Evolutionary conservation across 225 moss, liverwort and hornwort species (phyloP).

Genomic region (Antitrichia curtipendula): DNA sequence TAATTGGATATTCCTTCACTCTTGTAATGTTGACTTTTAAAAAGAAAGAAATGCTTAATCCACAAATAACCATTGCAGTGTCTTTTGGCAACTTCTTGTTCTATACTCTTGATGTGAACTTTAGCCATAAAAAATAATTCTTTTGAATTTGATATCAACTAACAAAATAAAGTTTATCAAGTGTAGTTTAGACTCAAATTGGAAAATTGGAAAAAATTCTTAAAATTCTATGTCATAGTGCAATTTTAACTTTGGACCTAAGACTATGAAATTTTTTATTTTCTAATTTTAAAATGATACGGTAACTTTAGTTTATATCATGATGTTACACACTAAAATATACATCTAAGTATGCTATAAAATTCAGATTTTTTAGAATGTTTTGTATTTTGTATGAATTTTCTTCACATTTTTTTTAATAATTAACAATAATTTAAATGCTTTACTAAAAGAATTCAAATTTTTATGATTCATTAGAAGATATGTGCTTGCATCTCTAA

Average conservation of each 20-base stretch:
- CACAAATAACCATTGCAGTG: not conserved
- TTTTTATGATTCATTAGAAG: not conserved
- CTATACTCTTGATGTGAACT: not conserved
- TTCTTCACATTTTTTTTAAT: not conserved
- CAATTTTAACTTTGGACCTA: not conserved
- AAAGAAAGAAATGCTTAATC: not conserved
- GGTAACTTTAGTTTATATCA: not conserved
- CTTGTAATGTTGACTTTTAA: not conserved
- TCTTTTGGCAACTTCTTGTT: not conserved
- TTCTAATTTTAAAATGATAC: not conserved
- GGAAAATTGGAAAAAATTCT: too few species aligned
- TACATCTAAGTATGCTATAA: accelerated
- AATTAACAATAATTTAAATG: not conserved
- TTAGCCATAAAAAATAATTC: not conserved
- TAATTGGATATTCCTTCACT: not conserved
- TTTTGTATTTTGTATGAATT: not conserved
- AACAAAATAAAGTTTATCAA: too few species aligned
- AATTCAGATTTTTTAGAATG: not conserved
- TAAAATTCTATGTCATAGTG: not conserved
- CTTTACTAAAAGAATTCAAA: not conserved
- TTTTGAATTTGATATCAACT: not conserved
- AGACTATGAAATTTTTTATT: not conserved
- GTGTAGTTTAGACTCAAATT: not conserved
- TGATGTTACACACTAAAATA: not conserved
- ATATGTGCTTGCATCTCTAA: not conserved